Base-by-base conservation (phyloP, 2,329 filamentous ascomycete genomes). In the Calycina marina region DNA sequence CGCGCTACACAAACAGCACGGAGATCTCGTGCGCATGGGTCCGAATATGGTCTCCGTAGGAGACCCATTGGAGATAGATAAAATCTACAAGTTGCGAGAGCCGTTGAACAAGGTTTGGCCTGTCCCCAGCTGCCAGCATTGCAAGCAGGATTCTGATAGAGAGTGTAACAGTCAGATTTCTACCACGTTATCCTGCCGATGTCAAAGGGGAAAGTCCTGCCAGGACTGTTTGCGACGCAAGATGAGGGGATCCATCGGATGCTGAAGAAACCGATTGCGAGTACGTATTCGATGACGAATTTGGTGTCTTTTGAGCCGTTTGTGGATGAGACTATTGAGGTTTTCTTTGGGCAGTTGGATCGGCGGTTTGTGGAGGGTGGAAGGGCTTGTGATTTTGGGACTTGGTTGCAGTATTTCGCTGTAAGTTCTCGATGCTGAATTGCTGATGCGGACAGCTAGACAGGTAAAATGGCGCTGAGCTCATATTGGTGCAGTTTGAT, bases 41-140 rank as follows among this genome's bases (percentile, higher is more conserved):
- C 45, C 45, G 3, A 43, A 41, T 17, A 25, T 35, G n/a, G 36
- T 48, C 15, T 40, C 37, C 11, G 24, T 48, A 9, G 25, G 30
- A 9, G 36, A 43, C 22, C 33, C 40, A 12, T 24, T 16, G 24
- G 20, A 35, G 10, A 36, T 40, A n/a, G 14, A 10, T 5, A 27
- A 13, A 6, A 33, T 40, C 26, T 36, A 36, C 20, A 15, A 25
- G 18, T 56, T 88, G 26, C 88, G 86, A 52, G 86, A 86, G 54
- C 79, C 80, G 0, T 79, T 84, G 44, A 58, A 69, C 29, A 90
- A 90, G 69, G 79, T 80, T 54, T 29, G 10, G 53, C 4, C 11
- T 14, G n/a, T n/a, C n/a, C n/a, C n/a, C n/a, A 24, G 20, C 20
- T 24, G 8, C 20, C 20, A 8, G 8, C n/a, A 24, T n/a, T 24